Base-by-base conservation (phyloP, 768 basidiomycete genomes). In the Panaeolus papilionaceus region DNA sequence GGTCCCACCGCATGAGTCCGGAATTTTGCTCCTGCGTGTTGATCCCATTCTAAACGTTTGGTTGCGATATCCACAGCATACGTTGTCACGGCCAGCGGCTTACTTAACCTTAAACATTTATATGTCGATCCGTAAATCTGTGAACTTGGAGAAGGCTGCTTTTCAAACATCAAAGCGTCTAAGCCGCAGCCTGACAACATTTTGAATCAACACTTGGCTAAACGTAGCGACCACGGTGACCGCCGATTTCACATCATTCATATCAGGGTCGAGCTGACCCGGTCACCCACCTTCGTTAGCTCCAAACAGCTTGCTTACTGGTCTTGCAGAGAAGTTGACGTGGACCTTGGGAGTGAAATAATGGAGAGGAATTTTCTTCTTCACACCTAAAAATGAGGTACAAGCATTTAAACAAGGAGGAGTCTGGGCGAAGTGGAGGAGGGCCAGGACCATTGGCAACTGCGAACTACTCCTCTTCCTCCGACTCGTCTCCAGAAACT, bases 401-500 rank as follows among this genome's bases (percentile, higher is more conserved):
- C 28, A 33, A 10, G 28, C 54, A 58, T 58, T 11, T 58, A 58
- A 58, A 58, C 26, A 58, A 58, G 28, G 16, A 58, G 28, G 28
- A 37, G 49, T 28, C 49, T 12, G 7, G 3, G 54, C 1, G 11
- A 16, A 28, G 54, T 4, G 12, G 5, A 10, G 9, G 28, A 16
- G 33, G 6, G 28, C 33, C 28, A 49, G 47, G 9, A 9, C 54
- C 28, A 33, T 4, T 3, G 54, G 33, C 47, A 51, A 26, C 26
- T 1, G 23, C 49, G 10, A 26, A 51, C 23, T 58, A 58, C 10
- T 28, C 63, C 20, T 79, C 92, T 6, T 94, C 92, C 0, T 93
- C 95, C 61, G 92, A 91, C 71, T 97, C 95, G 77, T 98, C 95
- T 64, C 96, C 97, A 14, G 94, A 95, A 0, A 98, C 94, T 75